A percentile compares a stretch with the other conserved stretches of the same genome.
These are phyloP conservation scores for Fomitopsis serialis DNA, from an alignment of 768 basidiomycete genomes.

Conservation along the genomic window DNA sequence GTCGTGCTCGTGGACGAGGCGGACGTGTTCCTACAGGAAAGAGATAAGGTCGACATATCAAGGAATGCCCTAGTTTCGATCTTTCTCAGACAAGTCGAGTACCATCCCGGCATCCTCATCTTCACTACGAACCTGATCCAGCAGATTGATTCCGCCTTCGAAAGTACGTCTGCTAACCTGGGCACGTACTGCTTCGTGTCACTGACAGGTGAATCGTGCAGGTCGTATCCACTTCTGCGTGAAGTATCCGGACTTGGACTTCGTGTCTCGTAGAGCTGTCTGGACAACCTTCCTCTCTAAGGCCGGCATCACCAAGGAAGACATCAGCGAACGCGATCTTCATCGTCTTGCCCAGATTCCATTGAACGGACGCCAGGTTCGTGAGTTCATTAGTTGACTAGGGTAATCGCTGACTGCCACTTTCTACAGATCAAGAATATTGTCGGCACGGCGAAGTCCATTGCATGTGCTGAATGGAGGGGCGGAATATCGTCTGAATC, in stretches of 20 bases:
- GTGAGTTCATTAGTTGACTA: not conserved
- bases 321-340: slow-evolving; percentile 15
- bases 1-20: slow-evolving; percentile 32
- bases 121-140: slow-evolving; percentile 29
- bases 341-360: slow-evolving; percentile 14
- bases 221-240: slow-evolving; percentile 32
- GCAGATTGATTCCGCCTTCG: slow-evolving; percentile 28
- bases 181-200: not conserved
- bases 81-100: slow-evolving; percentile 32
- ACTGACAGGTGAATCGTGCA: not conserved
- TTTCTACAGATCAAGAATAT: not conserved
- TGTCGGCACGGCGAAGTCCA: not conserved
- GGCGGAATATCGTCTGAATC: not conserved
- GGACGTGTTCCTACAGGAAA: slow-evolving; percentile 29
- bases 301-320: not conserved
- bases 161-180: slow-evolving; percentile 17
- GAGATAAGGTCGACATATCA: slow-evolving; percentile 17
- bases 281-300: slow-evolving; percentile 26
- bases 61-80: slow-evolving; percentile 32
- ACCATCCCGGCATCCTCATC: slow-evolving; percentile 32
- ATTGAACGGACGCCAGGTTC: slow-evolving; percentile 28
- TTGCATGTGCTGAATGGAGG: not conserved
- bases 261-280: slow-evolving; percentile 19
- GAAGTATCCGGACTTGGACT: slow-evolving; percentile 26
- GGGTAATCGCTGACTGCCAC: not conserved